A percentile compares a stretch with the other conserved stretches of the same genome.
Conservation (phyloP, 768 basidiomycete species). For the Lentinula sp. region DNA sequence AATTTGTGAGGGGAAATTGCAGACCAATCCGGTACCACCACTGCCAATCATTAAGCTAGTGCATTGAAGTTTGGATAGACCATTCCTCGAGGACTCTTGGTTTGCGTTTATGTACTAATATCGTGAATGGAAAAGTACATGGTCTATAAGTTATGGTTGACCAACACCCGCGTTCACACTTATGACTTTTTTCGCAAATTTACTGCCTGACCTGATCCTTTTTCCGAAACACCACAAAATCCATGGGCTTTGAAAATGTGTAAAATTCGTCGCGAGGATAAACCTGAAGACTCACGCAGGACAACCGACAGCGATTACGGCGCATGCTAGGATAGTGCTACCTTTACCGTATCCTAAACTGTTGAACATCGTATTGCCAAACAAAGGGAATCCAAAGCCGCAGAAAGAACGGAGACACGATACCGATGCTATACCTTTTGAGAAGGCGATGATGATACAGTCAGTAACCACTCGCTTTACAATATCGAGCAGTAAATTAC, state of each 20-base stretch:
- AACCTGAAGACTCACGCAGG: conserved; percentile 39
- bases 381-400: conserved; percentile 77
- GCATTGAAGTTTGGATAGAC: too few relatives aligned
- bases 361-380: conserved; percentile 63
- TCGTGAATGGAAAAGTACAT: background rate
- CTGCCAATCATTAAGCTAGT: too few relatives aligned
- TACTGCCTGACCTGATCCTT: conserved; percentile 28
- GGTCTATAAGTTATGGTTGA: background rate
- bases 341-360: conserved; percentile 67
- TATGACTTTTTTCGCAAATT: conserved; percentile 5
- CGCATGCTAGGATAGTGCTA: conserved; percentile 54
- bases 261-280: background rate
- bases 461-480: background rate
- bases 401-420: conserved; percentile 56
- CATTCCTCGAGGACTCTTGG: too few relatives aligned
- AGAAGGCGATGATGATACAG: background rate
- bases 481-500: conserved; percentile 22
- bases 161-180: background rate
- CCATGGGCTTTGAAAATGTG: conserved; percentile 26
- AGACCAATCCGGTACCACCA: too few relatives aligned
- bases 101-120: too few relatives aligned
- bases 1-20: too few relatives aligned
- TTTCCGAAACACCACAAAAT: conserved; percentile 41
- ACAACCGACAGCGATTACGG: conserved; percentile 55
- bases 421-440: conserved; percentile 56